These are phyloP conservation scores for Umbelopsis ramanniana DNA, from an alignment of 192 early-diverging fungal genomes.

Conservation along the genomic window DNA sequence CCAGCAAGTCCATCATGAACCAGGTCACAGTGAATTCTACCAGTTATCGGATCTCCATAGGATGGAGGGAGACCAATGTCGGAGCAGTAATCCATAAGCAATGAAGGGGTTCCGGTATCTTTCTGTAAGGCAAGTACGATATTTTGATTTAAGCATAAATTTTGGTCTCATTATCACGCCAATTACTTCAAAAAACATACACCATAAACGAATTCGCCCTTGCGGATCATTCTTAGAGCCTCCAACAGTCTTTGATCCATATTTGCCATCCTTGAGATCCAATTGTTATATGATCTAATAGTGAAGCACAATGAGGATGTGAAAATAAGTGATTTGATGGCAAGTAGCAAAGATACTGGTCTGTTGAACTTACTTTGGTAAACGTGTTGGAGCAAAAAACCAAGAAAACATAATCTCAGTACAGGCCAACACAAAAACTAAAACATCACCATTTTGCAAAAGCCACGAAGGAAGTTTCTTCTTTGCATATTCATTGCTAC, in stretches of 20 bases:
- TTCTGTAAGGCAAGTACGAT: slow-evolving; percentile 5
- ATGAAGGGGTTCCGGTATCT: slow-evolving; percentile 21
- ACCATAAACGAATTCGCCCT: slow-evolving; percentile 44
- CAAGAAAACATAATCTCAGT: slow-evolving; percentile 69
- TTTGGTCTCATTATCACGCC: neutral
- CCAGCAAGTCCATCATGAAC: slow-evolving; percentile 52
- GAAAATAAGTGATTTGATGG: neutral
- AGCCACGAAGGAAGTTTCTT: slow-evolving; percentile 48
- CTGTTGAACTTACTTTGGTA: slow-evolving; percentile 49
- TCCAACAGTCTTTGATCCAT: slow-evolving; percentile 60
- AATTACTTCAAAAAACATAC: slow-evolving; percentile 1
- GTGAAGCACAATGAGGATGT: neutral
- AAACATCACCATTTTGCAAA: slow-evolving; percentile 48
- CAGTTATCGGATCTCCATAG: slow-evolving; percentile 42
- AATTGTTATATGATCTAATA: slow-evolving; percentile 56
- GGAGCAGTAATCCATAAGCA: slow-evolving; percentile 26
- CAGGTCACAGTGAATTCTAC: slow-evolving; percentile 53
- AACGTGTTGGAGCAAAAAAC: slow-evolving; percentile 55
- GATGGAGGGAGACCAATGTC: slow-evolving; percentile 35
- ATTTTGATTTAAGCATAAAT: neutral
- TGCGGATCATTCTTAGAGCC: slow-evolving; percentile 47
- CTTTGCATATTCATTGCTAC: slow-evolving; percentile 36
- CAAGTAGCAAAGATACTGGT: neutral
- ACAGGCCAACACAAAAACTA: slow-evolving; percentile 55
- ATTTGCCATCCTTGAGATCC: slow-evolving; percentile 61